phyloP scores from a whole-genome alignment of 208 protist species.

The Leptomonas pyrrhocoris region DNA sequence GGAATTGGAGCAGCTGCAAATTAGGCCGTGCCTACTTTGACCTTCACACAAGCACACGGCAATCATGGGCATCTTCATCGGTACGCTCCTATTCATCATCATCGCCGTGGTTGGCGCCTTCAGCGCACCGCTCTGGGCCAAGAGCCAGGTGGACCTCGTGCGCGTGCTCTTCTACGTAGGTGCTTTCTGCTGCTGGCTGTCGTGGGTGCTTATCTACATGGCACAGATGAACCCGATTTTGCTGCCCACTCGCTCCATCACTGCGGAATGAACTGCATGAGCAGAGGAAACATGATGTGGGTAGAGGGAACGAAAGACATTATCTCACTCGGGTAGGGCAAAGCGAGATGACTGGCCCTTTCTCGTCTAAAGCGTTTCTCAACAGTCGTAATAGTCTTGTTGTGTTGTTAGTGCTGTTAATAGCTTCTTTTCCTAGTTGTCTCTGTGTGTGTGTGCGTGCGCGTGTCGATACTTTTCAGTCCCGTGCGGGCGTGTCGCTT shows the following conservation, averaged over 20 bases:
- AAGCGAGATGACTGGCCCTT: no score
- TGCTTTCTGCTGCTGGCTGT: constrained; percentile 93
- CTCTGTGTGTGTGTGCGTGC: neutral
- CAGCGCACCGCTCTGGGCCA: constrained; percentile 77
- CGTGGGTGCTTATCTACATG: constrained; percentile 94
- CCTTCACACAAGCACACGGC: neutral
- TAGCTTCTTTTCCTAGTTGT: neutral
- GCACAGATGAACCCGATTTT: constrained; percentile 91
- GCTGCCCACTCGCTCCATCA: constrained; percentile 86
- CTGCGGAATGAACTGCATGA: constrained; percentile 47
- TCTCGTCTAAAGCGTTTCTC: neutral
- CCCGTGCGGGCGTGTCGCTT: neutral
- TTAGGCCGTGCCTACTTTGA: neutral
- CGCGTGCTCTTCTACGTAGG: constrained; percentile 68
- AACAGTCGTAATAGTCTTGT: neutral
- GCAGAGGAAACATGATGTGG: neutral
- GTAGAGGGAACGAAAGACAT: no score
- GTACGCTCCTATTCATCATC: constrained; percentile 73
- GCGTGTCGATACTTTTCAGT: neutral
- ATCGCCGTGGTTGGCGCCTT: constrained; percentile 58
- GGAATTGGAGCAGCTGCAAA: neutral
- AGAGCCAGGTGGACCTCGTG: constrained; percentile 83
- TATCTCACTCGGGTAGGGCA: no score
- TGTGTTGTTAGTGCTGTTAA: neutral
- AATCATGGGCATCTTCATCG: constrained; percentile 72